These are phyloP conservation scores for Ochetophila trinervis DNA, from an alignment of 306 rosid genomes.

Conservation along the genomic window DNA sequence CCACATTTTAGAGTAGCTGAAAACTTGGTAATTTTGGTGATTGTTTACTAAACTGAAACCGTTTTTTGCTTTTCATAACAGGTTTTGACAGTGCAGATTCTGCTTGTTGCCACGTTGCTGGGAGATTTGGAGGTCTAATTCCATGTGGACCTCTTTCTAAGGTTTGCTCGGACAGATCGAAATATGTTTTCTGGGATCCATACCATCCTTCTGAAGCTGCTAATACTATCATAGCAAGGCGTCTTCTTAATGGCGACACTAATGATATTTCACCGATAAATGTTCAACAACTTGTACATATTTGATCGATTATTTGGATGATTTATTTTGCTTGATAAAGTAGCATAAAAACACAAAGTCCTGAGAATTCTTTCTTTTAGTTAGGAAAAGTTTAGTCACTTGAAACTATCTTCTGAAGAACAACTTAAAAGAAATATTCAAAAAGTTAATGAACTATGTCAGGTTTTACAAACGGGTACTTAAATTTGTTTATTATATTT, in stretches of 20 bases:
- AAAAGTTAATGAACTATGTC: no score
- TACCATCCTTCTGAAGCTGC: conserved; percentile 68
- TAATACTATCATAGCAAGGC: conserved; percentile 42
- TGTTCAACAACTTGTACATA: conserved; percentile 36
- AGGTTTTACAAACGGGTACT: no score
- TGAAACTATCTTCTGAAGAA: no score
- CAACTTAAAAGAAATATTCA: no score
- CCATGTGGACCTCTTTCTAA: conserved; percentile 51
- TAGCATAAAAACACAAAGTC: no score
- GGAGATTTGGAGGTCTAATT: conserved; percentile 58
- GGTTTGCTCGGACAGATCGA: conserved; percentile 53
- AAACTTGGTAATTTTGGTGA: not conserved
- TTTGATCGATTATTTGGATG: conserved; percentile 15
- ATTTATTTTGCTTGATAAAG: not conserved
- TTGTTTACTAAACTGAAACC: not conserved
- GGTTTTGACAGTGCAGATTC: conserved; percentile 56
- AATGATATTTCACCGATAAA: conserved; percentile 51
- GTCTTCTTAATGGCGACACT: conserved; percentile 46
- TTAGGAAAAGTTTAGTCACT: no score
- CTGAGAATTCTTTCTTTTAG: no score
- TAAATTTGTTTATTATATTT: no score
- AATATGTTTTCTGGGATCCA: conserved; percentile 70
- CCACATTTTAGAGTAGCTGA: not conserved
- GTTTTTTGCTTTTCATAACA: not conserved
- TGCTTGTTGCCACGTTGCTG: conserved; percentile 58